phyloP scores from a whole-genome alignment of 2,329 filamentous ascomycete species.

The Trichoderma guizhouense region DNA sequence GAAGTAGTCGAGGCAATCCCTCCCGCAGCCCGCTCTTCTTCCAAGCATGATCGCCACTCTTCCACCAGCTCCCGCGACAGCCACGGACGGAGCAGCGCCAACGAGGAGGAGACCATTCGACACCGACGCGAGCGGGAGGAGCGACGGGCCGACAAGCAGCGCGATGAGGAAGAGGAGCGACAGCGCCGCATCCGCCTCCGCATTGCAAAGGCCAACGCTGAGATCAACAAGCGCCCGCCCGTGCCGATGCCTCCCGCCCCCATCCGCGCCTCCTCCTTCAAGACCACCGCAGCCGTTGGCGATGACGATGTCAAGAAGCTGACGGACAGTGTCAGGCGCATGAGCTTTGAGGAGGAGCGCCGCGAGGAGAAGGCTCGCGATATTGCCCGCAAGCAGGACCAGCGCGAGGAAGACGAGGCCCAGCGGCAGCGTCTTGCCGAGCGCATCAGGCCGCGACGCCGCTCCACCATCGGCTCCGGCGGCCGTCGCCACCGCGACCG shows the following conservation, averaged over 20 bases:
- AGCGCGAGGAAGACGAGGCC: conserved; percentile 32
- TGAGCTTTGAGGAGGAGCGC: conserved; percentile 33
- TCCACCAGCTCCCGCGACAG: conserved; percentile 37
- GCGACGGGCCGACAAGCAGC: conserved; percentile 23
- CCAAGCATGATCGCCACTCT: conserved; percentile 35
- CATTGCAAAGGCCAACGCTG: conserved; percentile 42
- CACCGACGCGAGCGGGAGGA: conserved; percentile 27
- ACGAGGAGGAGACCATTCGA: conserved; percentile 28
- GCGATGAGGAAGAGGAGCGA: conserved; percentile 29
- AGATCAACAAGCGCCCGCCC: conserved; percentile 39
- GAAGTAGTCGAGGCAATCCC: conserved; percentile 34
- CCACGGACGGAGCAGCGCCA: conserved; percentile 29
- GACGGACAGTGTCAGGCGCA: conserved; percentile 31
- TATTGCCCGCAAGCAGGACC: conserved; percentile 26
- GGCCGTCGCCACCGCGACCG: conserved; percentile 35
- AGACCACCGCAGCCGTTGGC: conserved; percentile 24
- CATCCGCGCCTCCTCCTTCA: conserved; percentile 25
- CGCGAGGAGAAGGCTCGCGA: conserved; percentile 32
- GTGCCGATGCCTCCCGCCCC: conserved; percentile 29
- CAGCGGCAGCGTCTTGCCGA: conserved; percentile 37
- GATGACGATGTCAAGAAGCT: conserved; percentile 33
- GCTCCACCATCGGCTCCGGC: conserved; percentile 36
- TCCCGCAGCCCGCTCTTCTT: conserved; percentile 20
- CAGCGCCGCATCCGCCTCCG: conserved; percentile 29
- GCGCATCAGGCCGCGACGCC: conserved; percentile 39